Evolutionary conservation across 441 rosid genomes (phyloP), one percentile per base, ranked within the genome.

Genomic region (Populus hybrid): DNA sequence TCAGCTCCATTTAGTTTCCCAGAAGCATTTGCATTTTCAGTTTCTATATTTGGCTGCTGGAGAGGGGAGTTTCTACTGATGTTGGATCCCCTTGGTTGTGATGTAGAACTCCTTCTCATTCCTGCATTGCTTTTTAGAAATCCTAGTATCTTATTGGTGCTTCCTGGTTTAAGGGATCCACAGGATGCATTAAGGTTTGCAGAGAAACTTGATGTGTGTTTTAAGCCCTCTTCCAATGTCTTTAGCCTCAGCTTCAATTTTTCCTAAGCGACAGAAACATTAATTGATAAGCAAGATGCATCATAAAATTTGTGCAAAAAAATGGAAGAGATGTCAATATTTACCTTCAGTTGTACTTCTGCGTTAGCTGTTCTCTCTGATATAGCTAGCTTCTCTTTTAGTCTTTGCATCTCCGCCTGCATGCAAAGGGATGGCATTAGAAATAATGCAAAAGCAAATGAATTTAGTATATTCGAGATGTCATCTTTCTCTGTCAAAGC

Each of bases 321-420:
- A 18, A 46, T 32, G 9, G 40, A 18, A 24, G 32, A 73, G 40
- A 73, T 64, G 53, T 66, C 38, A 30, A 73, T 42, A 38, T 14
- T 83, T 72, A 90, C 99, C 97, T 95, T 95, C 59, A 94, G 87
- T 77, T 89, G 97, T 16, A 93, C 89, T 85, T 95, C 98, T 50
- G 97, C 95, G 79, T 89, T 95, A 11, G 97, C 92, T 23, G 99
- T 88, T 85, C 98, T 91, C 74, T 93, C 97, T 2, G 94, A 81
- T 70, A 89, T 79, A 67, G 83, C 89, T 53, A 95, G 86, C 77
- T 89, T 95, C 70, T 94, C 97, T 85, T 87, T 92, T 81, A 95
- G 36, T 75, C 89, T 83, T 69, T 93, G 97, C 93, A 89, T 92
- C 87, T 93, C 99, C 23, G 94, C 97, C 98, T 95, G 70, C 67